Evolutionary conservation across 371 early-diverging fungal species (phyloP), one percentile per base, ranked within the genome.

Genomic region (Lichtheimia ornata): DNA sequence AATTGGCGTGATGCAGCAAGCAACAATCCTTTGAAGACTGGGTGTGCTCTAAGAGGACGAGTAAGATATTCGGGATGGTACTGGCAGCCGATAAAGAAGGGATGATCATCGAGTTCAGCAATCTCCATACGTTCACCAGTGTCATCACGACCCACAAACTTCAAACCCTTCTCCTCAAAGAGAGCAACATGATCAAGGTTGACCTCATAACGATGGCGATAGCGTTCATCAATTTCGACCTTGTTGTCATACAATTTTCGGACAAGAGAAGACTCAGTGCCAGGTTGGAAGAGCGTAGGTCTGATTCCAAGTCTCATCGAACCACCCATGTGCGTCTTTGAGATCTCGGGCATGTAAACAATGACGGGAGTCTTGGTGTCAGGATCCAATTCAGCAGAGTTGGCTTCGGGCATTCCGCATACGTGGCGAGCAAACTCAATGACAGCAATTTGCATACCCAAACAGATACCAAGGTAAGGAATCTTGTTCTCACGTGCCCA

Each of bases 61-160:
- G 97, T 97, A 56, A 94, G 83, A 81, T 98, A 97, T 82, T 99
- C 99, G 28, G 99, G 99, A 66, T 99, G 99, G 78, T 91, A 99
- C 85, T 99, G 99, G 44, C 91, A 92, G 50, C 92, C 99, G 52
- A 99, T 91, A 80, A 91, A 99, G 84, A 90, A 99, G 7, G 97
- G 96, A 77, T 99, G 99, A 60, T 88, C 90, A 5, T 80, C 83
- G 47, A 96, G 69, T 84, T 99, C 99, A 35, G 99, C 76, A 60
- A 98, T 94, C 77, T 99, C 98, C 94, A 99, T 98, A 61, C 98
- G 93, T 70, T 95, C 87, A 24, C 94, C 96, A 47, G 90, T 90
- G 63, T 95, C 95, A 58, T 97, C 97, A 59, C 90, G 86, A 64
- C 97, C 99, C 50, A 99, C 88, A 79, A 99, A 98, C 35, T 76